phyloP scores from a whole-genome alignment of 2,329 filamentous ascomycete species.

The Cladosporium sp. region DNA sequence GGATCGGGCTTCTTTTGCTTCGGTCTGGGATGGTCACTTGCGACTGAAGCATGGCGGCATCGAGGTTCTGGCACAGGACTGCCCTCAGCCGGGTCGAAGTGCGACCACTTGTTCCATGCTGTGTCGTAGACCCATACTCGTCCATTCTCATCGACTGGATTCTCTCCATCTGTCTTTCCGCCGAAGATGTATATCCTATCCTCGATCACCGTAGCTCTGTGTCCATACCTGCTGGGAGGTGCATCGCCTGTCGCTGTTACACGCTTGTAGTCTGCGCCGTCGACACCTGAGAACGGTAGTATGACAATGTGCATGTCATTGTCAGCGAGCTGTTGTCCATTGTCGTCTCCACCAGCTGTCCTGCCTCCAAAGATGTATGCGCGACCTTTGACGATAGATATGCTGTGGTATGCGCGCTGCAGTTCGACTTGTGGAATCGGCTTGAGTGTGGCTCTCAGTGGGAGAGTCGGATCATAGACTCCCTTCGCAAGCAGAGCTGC shows the following conservation, averaged over 20 bases:
- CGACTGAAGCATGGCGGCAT: slow-evolving; percentile 34
- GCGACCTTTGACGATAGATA: slow-evolving; percentile 51
- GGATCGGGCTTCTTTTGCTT: slow-evolving; percentile 25
- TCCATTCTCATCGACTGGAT: slow-evolving; percentile 30
- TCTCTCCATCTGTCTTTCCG: slow-evolving; percentile 24
- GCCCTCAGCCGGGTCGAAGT: slow-evolving; percentile 32
- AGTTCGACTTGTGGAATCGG: slow-evolving; percentile 45
- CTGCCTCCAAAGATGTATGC: slow-evolving; percentile 55
- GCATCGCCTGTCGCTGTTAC: slow-evolving; percentile 33
- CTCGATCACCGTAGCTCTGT: slow-evolving; percentile 40
- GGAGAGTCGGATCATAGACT: slow-evolving; percentile 46
- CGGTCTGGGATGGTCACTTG: slow-evolving; percentile 38
- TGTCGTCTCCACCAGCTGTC: slow-evolving; percentile 7
- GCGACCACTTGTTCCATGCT: slow-evolving; percentile 37
- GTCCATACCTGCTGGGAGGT: slow-evolving; percentile 38
- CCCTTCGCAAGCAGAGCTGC: slow-evolving; percentile 47
- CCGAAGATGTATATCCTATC: slow-evolving; percentile 45
- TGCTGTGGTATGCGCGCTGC: slow-evolving; percentile 47
- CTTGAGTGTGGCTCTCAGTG: slow-evolving; percentile 48
- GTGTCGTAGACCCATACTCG: slow-evolving; percentile 45
- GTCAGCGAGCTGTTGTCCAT: slow-evolving; percentile 33
- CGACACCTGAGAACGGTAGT: slow-evolving; percentile 43
- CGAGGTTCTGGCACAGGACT: slow-evolving; percentile 26
- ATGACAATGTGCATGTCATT: slow-evolving; percentile 52
- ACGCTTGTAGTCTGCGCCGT: slow-evolving; percentile 39